Percentiles rank a stretch among this genome's conserved stretches.
Conservation (phyloP, 1,284 basidiomycete species). For the Leccinum colubrinum region DNA sequence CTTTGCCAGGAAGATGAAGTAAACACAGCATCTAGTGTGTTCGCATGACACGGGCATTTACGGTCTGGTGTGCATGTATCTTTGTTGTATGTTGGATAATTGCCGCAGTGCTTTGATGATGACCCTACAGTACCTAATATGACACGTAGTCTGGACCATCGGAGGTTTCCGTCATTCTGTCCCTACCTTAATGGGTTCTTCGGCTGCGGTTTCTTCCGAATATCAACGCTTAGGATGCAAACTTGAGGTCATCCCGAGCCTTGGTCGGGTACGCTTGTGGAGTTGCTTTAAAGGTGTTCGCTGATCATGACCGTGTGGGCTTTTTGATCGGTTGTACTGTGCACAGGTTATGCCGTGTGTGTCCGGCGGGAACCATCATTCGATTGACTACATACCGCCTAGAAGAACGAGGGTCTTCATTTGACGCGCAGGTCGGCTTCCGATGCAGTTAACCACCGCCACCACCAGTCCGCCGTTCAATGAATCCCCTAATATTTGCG, state of each 20-base stretch:
- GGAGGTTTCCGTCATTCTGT: background rate
- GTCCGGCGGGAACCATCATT: background rate
- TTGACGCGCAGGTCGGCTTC: background rate
- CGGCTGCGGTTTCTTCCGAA: constrained; percentile 6
- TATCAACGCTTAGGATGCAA: constrained; percentile 6
- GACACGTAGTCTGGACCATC: background rate
- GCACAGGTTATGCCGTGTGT: background rate
- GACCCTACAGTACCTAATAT: constrained; percentile 15
- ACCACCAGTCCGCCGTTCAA: constrained; percentile 59
- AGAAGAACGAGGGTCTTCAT: constrained; percentile 7
- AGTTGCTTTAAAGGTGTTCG: constrained; percentile 2
- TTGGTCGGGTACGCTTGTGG: constrained; percentile 3
- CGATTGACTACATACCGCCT: constrained; percentile 5
- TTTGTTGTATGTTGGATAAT: constrained; percentile 14
- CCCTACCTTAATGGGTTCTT: background rate
- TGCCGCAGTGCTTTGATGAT: constrained; percentile 17
- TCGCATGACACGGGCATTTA: constrained; percentile 15
- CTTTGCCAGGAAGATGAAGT: constrained; percentile 34
- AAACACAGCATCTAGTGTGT: constrained; percentile 12
- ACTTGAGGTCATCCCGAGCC: constrained; percentile 17
- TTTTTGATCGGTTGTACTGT: background rate
- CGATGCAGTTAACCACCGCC: constrained; percentile 26
- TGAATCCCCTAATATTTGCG: constrained; percentile 74
- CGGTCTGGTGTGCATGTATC: constrained; percentile 10
- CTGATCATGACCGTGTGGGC: constrained; percentile 19